Conservation (phyloP, 192 early-diverging fungal species). For the Oehlia diaphana region DNA sequence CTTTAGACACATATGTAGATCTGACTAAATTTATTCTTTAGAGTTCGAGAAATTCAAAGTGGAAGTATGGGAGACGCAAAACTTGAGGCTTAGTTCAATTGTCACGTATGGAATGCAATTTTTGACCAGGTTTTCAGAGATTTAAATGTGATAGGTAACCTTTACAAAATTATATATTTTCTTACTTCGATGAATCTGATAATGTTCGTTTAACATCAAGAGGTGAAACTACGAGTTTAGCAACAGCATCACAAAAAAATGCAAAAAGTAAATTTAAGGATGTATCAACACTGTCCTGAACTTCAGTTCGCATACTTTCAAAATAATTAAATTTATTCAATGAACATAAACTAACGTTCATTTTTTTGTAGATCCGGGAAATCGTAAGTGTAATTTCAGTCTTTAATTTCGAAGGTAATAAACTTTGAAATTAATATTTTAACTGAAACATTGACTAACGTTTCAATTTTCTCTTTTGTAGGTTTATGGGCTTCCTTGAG, state of each 20-base stretch:
- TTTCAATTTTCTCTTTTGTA: too few species aligned
- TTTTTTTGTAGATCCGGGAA: too few species aligned
- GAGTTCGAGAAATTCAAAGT: conserved; percentile 26
- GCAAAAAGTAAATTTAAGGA: background rate
- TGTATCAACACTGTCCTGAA: too few species aligned
- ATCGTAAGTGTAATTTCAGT: too few species aligned
- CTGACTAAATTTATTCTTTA: conserved; percentile 14
- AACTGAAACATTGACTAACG: too few species aligned
- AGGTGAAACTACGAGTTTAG: conserved; percentile 15
- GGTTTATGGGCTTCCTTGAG: too few species aligned
- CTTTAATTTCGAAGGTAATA: too few species aligned
- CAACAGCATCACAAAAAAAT: conserved; percentile 30
- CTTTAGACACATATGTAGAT: background rate
- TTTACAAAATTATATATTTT: background rate
- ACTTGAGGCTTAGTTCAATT: conserved; percentile 29
- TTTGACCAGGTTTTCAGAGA: conserved; percentile 28
- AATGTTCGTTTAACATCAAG: background rate
- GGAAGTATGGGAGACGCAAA: background rate
- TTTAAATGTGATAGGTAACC: conserved; percentile 20
- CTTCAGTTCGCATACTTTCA: too few species aligned
- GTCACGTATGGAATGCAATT: conserved; percentile 29
- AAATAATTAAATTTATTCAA: too few species aligned
- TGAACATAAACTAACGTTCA: too few species aligned
- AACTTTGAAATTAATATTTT: too few species aligned
- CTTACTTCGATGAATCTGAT: conserved; percentile 1